A percentile compares a stretch with the other conserved stretches of the same genome.
These are phyloP conservation scores for Lactarius deliciosus DNA, from an alignment of 768 basidiomycete species.

Conservation along the genomic window DNA sequence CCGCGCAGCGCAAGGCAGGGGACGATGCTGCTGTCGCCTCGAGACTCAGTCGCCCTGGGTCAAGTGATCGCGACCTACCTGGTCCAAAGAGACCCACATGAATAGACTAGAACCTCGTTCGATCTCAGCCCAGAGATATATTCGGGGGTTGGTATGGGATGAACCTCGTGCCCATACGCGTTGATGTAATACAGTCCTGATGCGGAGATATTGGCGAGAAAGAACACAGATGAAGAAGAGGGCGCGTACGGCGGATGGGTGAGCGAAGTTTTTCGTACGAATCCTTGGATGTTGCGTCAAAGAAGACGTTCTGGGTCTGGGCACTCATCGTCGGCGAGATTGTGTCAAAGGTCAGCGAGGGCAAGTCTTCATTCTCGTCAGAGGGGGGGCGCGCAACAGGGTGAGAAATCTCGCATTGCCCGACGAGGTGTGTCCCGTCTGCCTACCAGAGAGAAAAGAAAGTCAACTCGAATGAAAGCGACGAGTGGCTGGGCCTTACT, in stretches of 20 bases:
- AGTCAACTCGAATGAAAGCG: conserved; percentile 25
- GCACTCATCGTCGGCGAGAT: conserved; percentile 47
- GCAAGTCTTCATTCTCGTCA: conserved; percentile 32
- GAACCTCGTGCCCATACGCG: conserved; percentile 88
- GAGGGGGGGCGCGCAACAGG: conserved; percentile 47
- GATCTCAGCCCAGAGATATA: conserved; percentile 62
- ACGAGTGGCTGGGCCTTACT: conserved; percentile 36
- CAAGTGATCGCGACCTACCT: conserved; percentile 46
- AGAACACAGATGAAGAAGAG: too few relatives aligned
- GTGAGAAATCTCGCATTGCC: conserved; percentile 94
- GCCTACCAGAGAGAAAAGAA: conserved; percentile 49
- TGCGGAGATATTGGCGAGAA: neutral
- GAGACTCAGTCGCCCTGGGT: neutral
- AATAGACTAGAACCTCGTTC: conserved; percentile 78
- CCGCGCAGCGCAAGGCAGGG: conserved; percentile 87
- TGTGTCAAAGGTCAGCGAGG: conserved; percentile 22
- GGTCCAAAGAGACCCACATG: conserved; percentile 94
- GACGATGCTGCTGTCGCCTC: conserved; percentile 57
- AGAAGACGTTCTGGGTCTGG: conserved; percentile 62
- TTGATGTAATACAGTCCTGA: conserved; percentile 86
- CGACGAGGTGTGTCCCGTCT: conserved; percentile 75
- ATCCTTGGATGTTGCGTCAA: conserved; percentile 54
- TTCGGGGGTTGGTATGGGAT: conserved; percentile 82
- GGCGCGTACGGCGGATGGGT: conserved; percentile 55
- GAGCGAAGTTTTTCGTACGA: conserved; percentile 57